Evolutionary conservation across 257 asterid genomes (phyloP), one percentile per base, ranked within the genome.

Genomic region (Plantago ovata): DNA sequence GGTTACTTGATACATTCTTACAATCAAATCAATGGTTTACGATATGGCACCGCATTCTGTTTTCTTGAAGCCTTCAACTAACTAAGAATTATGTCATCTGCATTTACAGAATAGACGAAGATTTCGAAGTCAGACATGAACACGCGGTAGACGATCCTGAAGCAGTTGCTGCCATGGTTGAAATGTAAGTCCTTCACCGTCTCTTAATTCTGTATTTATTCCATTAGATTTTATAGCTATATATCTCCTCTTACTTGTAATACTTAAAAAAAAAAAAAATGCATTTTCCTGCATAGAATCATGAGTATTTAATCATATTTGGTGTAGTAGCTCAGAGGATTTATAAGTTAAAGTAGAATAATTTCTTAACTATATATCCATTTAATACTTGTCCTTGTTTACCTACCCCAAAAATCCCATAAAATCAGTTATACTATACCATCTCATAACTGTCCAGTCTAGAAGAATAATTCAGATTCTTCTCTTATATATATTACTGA

Each of bases 61-160:
- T 28, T 28, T 53, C 18, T 14, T 23, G 4, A 28, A 53, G 9
- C 13, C 38, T 51, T 4, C n/a, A 8, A 51, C 6, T 51, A 2
- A 53, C 21, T 4, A 50, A 13, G 28, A 22, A 50, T 2, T 14
- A 14, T 22, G 3, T 56, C 46, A 14, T 14, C 38, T 10, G 28
- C 61, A 40, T 62, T 41, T 62, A 12, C 76, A 86, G 94, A 68
- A 69, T 51, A 42, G 56, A 63, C 36, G 78, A 62, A 20, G 72
- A 52, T 41, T 23, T 20, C n/a, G 68, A 60, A 14, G 42, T 66
- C 38, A 79, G 71, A 38, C 74, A 79, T n/a, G 83, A 66, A 49
- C 66, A 69, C 8, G 82, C 91, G 13, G 85, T 69, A 9, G 80
- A 75, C 16, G 75, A 87, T 73, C 96, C 94, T 11, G 94, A 80